phyloP scores from a whole-genome alignment of 148 eudicot genomes.

The Arbutus unedo region DNA sequence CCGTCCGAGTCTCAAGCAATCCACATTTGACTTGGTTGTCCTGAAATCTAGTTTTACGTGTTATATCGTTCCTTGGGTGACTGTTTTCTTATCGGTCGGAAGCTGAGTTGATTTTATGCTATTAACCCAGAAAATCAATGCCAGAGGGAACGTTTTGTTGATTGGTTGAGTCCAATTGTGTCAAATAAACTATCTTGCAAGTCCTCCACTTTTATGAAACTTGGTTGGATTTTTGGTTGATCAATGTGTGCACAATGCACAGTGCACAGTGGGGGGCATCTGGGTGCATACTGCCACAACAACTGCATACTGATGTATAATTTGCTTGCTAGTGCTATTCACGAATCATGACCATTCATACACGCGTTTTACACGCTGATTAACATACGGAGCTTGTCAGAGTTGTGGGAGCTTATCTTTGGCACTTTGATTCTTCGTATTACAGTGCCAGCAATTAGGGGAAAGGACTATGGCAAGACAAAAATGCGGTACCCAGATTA shows the following conservation, averaged over 20 bases:
- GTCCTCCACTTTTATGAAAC: neutral
- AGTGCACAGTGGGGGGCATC: neutral
- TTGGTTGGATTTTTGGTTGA: neutral
- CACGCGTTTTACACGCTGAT: too few species aligned
- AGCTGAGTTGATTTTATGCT: neutral
- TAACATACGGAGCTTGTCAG: constrained; percentile 16
- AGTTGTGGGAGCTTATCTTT: constrained; percentile 20
- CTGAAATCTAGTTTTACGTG: neutral
- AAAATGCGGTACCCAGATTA: constrained; percentile 95
- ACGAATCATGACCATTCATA: neutral
- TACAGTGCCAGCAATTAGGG: constrained; percentile 94
- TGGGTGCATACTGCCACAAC: neutral
- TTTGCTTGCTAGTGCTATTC: neutral
- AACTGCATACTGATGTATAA: neutral
- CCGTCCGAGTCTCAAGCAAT: too few species aligned
- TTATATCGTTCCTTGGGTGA: neutral
- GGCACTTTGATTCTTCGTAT: constrained; percentile 24
- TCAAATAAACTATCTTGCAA: neutral
- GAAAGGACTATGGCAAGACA: constrained; percentile 95
- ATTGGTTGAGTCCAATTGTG: neutral
- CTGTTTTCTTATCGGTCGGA: neutral
- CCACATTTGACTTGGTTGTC: neutral
- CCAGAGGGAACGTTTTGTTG: neutral
- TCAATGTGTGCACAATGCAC: neutral
- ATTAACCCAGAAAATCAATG: neutral